Percentiles rank a stretch among this genome's conserved stretches.
Conservation (phyloP, 495 filamentous ascomycete genomes). For the Jackrogersella multiformis region DNA sequence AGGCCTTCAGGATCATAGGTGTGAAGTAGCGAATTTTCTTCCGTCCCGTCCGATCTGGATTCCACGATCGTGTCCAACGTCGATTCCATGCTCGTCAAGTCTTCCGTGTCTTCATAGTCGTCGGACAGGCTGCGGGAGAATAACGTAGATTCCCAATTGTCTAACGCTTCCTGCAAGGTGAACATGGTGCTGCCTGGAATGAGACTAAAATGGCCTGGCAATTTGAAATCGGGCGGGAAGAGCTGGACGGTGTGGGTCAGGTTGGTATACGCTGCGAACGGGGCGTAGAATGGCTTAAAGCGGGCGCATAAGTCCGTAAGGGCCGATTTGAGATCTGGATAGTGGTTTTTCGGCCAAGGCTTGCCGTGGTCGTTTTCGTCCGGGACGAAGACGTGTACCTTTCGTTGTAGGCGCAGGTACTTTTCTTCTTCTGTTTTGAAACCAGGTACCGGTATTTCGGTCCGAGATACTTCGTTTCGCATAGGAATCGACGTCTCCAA, state of each 20-base stretch:
- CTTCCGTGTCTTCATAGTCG: constrained; percentile 1
- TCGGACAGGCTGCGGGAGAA: not conserved
- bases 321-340: constrained; percentile 37
- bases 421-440: constrained; percentile 12
- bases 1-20: not conserved
- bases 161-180: constrained; percentile 21
- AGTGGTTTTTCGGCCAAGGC: constrained; percentile 36
- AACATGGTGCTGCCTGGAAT: constrained; percentile 16
- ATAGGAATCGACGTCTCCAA: constrained; percentile 38
- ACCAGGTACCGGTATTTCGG: not conserved
- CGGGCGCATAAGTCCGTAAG: constrained; percentile 33
- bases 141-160: constrained; percentile 11
- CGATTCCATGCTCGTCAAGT: not conserved
- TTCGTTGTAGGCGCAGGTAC: constrained; percentile 8
- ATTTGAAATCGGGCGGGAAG: constrained; percentile 22
- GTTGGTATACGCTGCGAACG: constrained; percentile 36
- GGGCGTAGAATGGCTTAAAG: constrained; percentile 37
- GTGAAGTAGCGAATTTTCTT: not conserved
- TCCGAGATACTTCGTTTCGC: constrained; percentile 11
- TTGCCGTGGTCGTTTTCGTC: constrained; percentile 7
- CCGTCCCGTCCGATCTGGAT: not conserved
- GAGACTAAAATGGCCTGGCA: not conserved
- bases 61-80: not conserved
- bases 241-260: constrained; percentile 31
- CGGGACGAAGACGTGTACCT: constrained; percentile 24